phyloP scores from a whole-genome alignment of 2,329 filamentous ascomycete species.

The Arthrobotrys musiformis region DNA sequence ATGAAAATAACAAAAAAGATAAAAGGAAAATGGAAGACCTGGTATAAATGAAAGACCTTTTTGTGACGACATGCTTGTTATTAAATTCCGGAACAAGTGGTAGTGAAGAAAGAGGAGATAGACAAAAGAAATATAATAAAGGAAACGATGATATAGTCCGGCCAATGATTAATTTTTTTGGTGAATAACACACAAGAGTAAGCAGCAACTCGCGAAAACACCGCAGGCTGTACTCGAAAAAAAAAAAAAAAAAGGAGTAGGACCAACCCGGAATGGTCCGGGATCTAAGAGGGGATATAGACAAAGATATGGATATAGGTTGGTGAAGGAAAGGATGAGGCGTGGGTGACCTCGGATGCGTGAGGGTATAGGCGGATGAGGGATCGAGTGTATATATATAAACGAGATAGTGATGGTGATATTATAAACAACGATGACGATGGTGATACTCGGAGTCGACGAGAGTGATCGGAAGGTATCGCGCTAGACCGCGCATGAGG shows the following conservation, averaged over 20 bases:
- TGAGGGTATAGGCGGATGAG: neutral
- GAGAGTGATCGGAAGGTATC: conserved; percentile 15
- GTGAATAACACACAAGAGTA: conserved; percentile 7
- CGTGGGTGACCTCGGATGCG: neutral
- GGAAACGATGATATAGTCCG: conserved; percentile 8
- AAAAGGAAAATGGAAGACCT: conserved; percentile 24
- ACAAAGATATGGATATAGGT: conserved; percentile 39
- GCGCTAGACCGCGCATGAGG: conserved; percentile 52
- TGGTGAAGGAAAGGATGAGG: conserved; percentile 31
- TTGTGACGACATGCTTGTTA: conserved; percentile 47
- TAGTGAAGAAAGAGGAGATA: conserved; percentile 40
- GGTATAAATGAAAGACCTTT: conserved; percentile 54
- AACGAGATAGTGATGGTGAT: neutral
- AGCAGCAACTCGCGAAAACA: neutral
- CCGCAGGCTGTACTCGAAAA: conserved; percentile 18
- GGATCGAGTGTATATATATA: conserved; percentile 21
- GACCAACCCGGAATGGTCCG: conserved; percentile 23
- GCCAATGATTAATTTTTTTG: conserved; percentile 17
- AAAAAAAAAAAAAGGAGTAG: conserved; percentile 11
- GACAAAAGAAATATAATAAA: conserved; percentile 36
- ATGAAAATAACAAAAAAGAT: conserved; percentile 16
- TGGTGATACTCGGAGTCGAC: neutral
- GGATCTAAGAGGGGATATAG: conserved; percentile 49
- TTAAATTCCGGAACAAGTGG: conserved; percentile 49
- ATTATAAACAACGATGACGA: conserved; percentile 9